phyloP scores from a whole-genome alignment of 306 rosid species.

The Fagus crenata region DNA sequence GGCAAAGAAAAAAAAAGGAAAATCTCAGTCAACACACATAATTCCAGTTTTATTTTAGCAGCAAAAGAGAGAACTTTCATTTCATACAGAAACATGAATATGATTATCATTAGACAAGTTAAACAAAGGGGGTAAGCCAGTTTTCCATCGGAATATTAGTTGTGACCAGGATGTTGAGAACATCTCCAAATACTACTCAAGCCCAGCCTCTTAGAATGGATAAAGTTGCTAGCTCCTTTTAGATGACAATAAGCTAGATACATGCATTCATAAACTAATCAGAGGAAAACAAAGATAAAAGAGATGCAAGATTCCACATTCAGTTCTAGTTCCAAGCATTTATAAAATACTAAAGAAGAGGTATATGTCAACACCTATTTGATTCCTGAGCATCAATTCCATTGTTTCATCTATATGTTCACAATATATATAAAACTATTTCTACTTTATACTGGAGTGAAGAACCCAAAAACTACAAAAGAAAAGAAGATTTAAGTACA shows the following conservation, averaged over 20 bases:
- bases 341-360: slow-evolving; percentile 5
- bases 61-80: no score
- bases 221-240: no score
- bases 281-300: background rate
- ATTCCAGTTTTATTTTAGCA: no score
- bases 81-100: no score
- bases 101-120: no score
- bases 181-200: no score
- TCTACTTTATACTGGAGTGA: slow-evolving; percentile 50
- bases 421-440: slow-evolving; percentile 39
- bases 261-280: background rate
- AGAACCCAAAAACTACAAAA: slow-evolving; percentile 30
- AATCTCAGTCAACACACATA: no score
- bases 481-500: slow-evolving; percentile 29
- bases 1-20: no score
- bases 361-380: slow-evolving; percentile 6
- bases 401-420: slow-evolving; percentile 46
- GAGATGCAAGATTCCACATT: slow-evolving; percentile 3
- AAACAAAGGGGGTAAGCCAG: no score
- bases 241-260: background rate
- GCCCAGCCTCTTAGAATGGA: no score
- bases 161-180: no score
- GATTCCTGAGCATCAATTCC: slow-evolving; percentile 39
- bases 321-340: slow-evolving; percentile 12
- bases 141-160: no score